Evolutionary conservation across 2,329 filamentous ascomycete genomes (phyloP).

Genomic region (Lecanoromycetidae sp.): DNA sequence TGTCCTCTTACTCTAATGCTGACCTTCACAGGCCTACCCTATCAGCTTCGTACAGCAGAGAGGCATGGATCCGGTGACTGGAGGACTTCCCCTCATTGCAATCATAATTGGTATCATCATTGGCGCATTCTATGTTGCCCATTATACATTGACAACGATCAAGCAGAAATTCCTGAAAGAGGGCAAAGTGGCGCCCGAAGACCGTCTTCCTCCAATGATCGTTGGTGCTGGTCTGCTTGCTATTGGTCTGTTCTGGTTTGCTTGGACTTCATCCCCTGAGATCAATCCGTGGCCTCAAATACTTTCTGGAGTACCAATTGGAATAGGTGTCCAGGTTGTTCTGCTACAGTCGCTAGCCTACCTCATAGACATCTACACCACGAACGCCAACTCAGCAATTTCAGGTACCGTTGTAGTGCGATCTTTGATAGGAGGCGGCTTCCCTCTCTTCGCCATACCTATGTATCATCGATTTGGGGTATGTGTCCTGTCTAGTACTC

Average conservation of each 20-base stretch:
- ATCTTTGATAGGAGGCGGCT: slow-evolving; percentile 26
- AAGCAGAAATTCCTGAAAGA: slow-evolving; percentile 39
- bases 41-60: slow-evolving; percentile 37
- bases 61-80: slow-evolving; percentile 27
- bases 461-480: slow-evolving; percentile 15
- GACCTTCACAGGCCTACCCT: slow-evolving; percentile 26
- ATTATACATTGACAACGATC: slow-evolving; percentile 27
- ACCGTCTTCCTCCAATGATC: slow-evolving; percentile 35
- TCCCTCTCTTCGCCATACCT: slow-evolving; percentile 18
- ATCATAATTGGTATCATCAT: slow-evolving; percentile 30
- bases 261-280: slow-evolving; percentile 27
- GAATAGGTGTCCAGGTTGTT: slow-evolving; percentile 28
- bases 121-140: slow-evolving; percentile 22
- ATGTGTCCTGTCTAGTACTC: too few relatives aligned
- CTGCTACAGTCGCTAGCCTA: slow-evolving; percentile 31
- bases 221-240: slow-evolving; percentile 32
- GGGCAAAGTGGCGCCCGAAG: slow-evolving; percentile 29
- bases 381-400: slow-evolving; percentile 30
- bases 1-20: too few relatives aligned
- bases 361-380: slow-evolving; percentile 32
- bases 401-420: slow-evolving; percentile 30
- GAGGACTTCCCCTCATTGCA: slow-evolving; percentile 32
- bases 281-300: slow-evolving; percentile 18
- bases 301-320: slow-evolving; percentile 32
- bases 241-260: slow-evolving; percentile 37